Evolutionary conservation across 164 flowering plant species (phyloP).

Genomic region (Kalanchoe fedtschenkoi): DNA sequence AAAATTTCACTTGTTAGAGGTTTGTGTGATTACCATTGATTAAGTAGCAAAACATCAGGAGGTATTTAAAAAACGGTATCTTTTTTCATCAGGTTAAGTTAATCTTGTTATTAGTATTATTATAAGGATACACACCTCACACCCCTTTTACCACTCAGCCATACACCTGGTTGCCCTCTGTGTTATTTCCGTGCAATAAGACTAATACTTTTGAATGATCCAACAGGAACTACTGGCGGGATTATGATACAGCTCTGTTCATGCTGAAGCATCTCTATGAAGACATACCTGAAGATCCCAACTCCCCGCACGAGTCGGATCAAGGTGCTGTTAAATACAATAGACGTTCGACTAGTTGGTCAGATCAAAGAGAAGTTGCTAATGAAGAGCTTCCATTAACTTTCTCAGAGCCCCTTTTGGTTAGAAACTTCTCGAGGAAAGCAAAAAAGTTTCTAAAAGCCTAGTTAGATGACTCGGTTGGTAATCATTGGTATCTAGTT

Average conservation of each 20-base stretch:
- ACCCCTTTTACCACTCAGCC: neutral
- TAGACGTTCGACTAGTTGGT: constrained; percentile 19
- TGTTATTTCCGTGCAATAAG: neutral
- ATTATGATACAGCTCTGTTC: constrained; percentile 85
- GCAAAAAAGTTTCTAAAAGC: constrained; percentile 26
- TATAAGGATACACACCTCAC: too few species aligned
- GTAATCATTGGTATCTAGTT: too few species aligned
- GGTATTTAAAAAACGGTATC: too few species aligned
- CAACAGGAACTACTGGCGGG: constrained; percentile 93
- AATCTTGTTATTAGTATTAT: too few species aligned
- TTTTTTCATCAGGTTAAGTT: neutral
- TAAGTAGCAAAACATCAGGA: too few species aligned
- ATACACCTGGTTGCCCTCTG: neutral
- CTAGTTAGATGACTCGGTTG: neutral
- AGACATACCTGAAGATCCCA: constrained; percentile 68
- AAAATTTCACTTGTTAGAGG: neutral
- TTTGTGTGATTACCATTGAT: neutral
- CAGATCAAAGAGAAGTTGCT: constrained; percentile 30
- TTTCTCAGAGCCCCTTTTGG: constrained; percentile 39
- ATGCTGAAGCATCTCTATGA: constrained; percentile 73
- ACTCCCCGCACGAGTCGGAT: constrained; percentile 16
- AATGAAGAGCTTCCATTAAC: constrained; percentile 77
- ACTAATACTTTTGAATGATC: neutral
- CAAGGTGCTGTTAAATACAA: constrained; percentile 16
- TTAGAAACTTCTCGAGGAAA: constrained; percentile 41